Evolutionary conservation across 805 yeast species (phyloP).

Genomic region (Yarrowia keelungensis): DNA sequence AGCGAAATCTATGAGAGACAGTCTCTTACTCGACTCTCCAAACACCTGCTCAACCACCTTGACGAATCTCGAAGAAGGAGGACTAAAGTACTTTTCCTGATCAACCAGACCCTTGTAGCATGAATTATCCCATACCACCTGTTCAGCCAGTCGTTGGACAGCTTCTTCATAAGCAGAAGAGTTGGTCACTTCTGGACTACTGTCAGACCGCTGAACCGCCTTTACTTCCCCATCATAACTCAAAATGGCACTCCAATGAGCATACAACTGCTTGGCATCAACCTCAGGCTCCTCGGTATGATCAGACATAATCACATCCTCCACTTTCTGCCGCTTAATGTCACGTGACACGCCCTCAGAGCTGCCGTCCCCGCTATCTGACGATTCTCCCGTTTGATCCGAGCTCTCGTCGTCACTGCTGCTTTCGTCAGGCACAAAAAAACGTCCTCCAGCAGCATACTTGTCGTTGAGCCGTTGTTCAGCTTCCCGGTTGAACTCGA

Average conservation of each 20-base stretch:
- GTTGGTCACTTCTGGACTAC: background rate
- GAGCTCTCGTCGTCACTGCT: slow-evolving; percentile 41
- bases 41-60: slow-evolving; percentile 20
- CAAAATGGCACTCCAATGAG: slow-evolving; percentile 10
- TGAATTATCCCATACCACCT: slow-evolving; percentile 28
- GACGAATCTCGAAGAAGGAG: background rate
- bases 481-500: slow-evolving; percentile 80
- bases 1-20: slow-evolving; percentile 14
- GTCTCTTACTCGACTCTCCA: slow-evolving; percentile 10
- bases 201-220: background rate
- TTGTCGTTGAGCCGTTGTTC: slow-evolving; percentile 80
- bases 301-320: background rate
- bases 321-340: background rate
- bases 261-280: slow-evolving; percentile 11
- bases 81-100: slow-evolving; percentile 3
- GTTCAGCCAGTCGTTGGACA: slow-evolving; percentile 38
- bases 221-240: background rate
- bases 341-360: background rate
- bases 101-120: slow-evolving; percentile 5
- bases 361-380: slow-evolving; percentile 1
- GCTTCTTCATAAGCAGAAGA: slow-evolving; percentile 10
- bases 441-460: slow-evolving; percentile 89
- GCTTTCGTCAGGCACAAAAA: slow-evolving; percentile 59
- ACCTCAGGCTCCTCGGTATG: slow-evolving; percentile 10
- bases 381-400: background rate